Evolutionary conservation across 495 filamentous ascomycete species (phyloP).

Genomic region (Viridothelium virens): DNA sequence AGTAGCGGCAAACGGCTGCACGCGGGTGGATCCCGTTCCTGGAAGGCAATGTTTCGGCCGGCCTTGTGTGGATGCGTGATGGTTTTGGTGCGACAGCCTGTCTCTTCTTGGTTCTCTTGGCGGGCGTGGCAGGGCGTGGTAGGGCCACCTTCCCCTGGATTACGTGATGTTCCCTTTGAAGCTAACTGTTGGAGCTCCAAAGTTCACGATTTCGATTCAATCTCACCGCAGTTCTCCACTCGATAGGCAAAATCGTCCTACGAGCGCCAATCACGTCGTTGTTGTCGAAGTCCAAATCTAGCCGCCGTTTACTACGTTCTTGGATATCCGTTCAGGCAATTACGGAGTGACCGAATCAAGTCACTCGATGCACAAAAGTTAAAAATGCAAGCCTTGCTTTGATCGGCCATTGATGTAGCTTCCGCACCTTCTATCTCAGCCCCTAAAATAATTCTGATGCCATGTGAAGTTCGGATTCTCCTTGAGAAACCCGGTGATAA

Average conservation of each 20-base stretch:
- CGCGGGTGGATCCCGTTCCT: not conserved
- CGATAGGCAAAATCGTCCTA: no score
- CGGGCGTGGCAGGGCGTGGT: no score
- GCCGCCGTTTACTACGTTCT: no score
- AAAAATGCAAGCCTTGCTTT: no score
- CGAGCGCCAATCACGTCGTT: no score
- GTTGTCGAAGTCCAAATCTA: no score
- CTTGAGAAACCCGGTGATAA: slow-evolving; percentile 19
- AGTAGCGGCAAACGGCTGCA: slow-evolving; percentile 3
- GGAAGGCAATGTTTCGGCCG: not conserved
- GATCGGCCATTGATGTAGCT: not conserved
- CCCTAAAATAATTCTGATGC: slow-evolving; percentile 24
- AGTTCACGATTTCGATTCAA: no score
- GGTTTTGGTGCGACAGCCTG: not conserved
- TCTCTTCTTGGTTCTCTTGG: not conserved
- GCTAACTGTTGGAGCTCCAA: no score
- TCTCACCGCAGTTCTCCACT: no score
- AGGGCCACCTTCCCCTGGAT: not conserved
- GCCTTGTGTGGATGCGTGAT: not conserved
- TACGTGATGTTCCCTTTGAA: not conserved
- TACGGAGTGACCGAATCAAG: no score
- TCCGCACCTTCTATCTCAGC: not conserved
- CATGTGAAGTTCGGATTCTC: slow-evolving; percentile 20
- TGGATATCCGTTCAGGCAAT: no score
- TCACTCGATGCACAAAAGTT: no score